Evolutionary conservation across 306 rosid species (phyloP).

Genomic region (Fagus sylvatica): DNA sequence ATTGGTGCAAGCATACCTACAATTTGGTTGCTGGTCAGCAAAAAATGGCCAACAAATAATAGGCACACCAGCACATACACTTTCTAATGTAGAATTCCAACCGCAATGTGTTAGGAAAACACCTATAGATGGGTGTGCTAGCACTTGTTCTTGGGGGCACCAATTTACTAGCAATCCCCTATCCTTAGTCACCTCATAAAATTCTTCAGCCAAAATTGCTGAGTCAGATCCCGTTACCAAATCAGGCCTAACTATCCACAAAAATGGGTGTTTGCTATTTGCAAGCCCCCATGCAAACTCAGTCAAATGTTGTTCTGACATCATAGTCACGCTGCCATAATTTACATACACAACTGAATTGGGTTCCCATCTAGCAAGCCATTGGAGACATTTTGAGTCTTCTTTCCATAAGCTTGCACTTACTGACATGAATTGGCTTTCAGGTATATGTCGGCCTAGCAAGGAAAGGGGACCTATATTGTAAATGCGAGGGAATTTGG

Average conservation of each 20-base stretch:
- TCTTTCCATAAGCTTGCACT: constrained; percentile 46
- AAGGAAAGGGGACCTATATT: constrained; percentile 43
- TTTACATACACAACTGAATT: constrained; percentile 47
- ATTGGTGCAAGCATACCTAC: constrained; percentile 36
- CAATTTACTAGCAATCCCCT: constrained; percentile 43
- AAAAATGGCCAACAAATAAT: constrained; percentile 63
- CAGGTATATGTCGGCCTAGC: constrained; percentile 20
- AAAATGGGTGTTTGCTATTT: constrained; percentile 37
- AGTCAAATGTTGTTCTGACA: constrained; percentile 31
- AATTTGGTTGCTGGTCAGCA: constrained; percentile 49
- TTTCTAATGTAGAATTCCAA: constrained; percentile 52
- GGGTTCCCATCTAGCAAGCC: constrained; percentile 39
- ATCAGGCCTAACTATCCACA: constrained; percentile 53
- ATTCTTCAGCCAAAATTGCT: constrained; percentile 24
- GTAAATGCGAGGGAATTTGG: constrained; percentile 41
- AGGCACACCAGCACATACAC: constrained; percentile 41
- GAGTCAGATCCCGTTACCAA: constrained; percentile 36
- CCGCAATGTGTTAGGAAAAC: constrained; percentile 51
- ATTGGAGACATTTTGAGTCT: constrained; percentile 33
- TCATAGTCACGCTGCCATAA: constrained; percentile 40
- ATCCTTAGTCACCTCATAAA: constrained; percentile 33
- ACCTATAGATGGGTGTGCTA: constrained; percentile 46
- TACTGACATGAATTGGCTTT: constrained; percentile 22
- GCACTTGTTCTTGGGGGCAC: constrained; percentile 47
- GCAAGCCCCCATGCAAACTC: constrained; percentile 63